Base-by-base conservation (phyloP, 2,329 filamentous ascomycete species). In the Alternaria sp. region DNA sequence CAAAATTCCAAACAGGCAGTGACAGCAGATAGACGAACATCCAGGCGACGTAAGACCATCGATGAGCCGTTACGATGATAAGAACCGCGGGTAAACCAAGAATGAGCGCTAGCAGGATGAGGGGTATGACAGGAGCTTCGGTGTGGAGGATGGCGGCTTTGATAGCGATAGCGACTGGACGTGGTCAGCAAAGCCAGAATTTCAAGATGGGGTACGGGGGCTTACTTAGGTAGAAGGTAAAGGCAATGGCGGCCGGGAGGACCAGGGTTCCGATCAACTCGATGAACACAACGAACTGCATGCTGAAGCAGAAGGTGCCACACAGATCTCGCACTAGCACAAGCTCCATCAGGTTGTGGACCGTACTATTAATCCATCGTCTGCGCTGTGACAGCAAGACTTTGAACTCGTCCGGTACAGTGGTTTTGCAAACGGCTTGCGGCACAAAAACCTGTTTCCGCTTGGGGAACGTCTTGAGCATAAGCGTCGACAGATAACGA, bases 221-320 rank as follows among this genome's bases (percentile, higher is more conserved):
- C 91, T 87, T 88, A 94, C 91, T 89, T 74, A 99, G 90, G 81
- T 99, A 99, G 78, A 98, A 89, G 19, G 96, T 99, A 80, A 99
- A 99, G 4, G 92, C 91, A 78, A 99, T 98, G 70, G 96, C 96
- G 50, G 96, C 96, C 3, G 96, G 96, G 21, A 99, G 86, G 11
- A 99, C 96, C 57, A 99, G 85, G 2, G 96, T 99, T 73, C 96
- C 96, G 59, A 98, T 87, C 59, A 99, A 86, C 82, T 99, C 96
- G 76, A 99, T 92, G 79, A 94, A 97, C 67, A 99, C 91, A 68
- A 99, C 91, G 78, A 99, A 99, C 82, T 99, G 96, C 96, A 99
- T 99, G 81, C 93, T 97, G 85, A 99, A 99, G 85, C 96, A 99
- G 84, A 99, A 99, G 4, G 96, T 99, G 69, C 96, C 96, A 77